phyloP scores from a whole-genome alignment of 129 eudicot genomes.

The Saposhnikovia divaricata region DNA sequence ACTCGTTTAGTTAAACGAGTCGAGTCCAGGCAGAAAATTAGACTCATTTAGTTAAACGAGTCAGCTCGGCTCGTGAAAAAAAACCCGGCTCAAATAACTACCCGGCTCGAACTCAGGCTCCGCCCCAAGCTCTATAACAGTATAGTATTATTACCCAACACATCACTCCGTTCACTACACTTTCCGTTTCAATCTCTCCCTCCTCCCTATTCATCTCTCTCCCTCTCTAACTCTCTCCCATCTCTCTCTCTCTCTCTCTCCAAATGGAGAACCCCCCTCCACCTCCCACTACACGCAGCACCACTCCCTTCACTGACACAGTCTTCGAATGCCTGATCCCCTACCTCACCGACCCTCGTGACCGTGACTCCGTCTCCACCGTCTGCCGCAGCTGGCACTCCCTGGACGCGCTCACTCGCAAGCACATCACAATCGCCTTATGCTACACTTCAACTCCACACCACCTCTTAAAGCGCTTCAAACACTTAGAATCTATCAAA shows the following conservation, averaged over 20 bases:
- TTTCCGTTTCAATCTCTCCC: neutral
- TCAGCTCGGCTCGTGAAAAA: no score
- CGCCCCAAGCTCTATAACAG: no score
- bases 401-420: constrained; percentile 21
- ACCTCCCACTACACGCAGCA: neutral
- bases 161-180: neutral
- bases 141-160: neutral
- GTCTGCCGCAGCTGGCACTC: constrained; percentile 31
- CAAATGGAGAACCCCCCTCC: neutral
- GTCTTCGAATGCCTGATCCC: constrained; percentile 32
- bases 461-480: constrained; percentile 14
- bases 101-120: no score
- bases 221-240: neutral
- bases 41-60: no score
- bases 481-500: constrained; percentile 21
- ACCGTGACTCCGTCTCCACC: constrained; percentile 25
- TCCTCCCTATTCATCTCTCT: neutral
- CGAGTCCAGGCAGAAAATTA: no score
- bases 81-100: no score
- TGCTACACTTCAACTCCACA: constrained; percentile 26
- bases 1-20: no score
- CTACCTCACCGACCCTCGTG: constrained; percentile 28
- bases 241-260: neutral
- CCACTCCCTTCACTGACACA: constrained; percentile 15
- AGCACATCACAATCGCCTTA: constrained; percentile 24